Evolutionary conservation across 2,329 filamentous ascomycete species (phyloP), one percentile per base, ranked within the genome.

Genomic region (Diaporthe capsici): DNA sequence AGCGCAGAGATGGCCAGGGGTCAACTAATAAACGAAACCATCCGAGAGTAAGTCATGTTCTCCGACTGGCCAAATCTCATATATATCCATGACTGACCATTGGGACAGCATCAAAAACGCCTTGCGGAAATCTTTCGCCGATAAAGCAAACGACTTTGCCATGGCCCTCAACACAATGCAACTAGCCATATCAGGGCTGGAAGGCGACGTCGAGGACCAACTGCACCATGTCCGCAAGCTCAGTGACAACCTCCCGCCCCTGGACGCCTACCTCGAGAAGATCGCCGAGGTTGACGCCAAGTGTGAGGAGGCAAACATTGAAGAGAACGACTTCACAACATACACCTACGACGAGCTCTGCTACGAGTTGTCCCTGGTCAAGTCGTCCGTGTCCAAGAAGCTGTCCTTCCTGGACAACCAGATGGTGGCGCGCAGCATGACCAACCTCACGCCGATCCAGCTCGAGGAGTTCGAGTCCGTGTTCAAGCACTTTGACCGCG

Each of bases 301-400:
- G 85, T 99, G 97, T 83, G 91, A 93, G 76, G 96, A 98, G 86
- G 97, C 97, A 77, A 98, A 99, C 83, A 98, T 99, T 78, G 97
- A 99, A 84, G 97, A 99, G 82, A 99, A 99, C 84, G 97, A 99
- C 86, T 98, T 97, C 84, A 99, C 97, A n/a, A 98, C 96, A 12
- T 98, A 98, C 85, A 98, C 96, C 13, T 97, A 98, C 83, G 97
- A 99, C 82, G 97, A 99, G 85, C 90, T 99, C 57, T 92, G 92
- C 76, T 99, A 99, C 85, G 97, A 99, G 85, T 90, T 98, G 75
- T 93, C 95, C 22, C 90, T 99, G 42, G 97, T 98, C 75, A 96
- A 95, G 83, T 93, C 94, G 42, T 97, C 94, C 15, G 96, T 98
- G 39, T 94, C 95, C 78, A 99, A 98, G 88, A 99, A 99, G 86